Evolutionary conservation across 1,284 basidiomycete genomes (phyloP).

Genomic region (Naganishia sp.): DNA sequence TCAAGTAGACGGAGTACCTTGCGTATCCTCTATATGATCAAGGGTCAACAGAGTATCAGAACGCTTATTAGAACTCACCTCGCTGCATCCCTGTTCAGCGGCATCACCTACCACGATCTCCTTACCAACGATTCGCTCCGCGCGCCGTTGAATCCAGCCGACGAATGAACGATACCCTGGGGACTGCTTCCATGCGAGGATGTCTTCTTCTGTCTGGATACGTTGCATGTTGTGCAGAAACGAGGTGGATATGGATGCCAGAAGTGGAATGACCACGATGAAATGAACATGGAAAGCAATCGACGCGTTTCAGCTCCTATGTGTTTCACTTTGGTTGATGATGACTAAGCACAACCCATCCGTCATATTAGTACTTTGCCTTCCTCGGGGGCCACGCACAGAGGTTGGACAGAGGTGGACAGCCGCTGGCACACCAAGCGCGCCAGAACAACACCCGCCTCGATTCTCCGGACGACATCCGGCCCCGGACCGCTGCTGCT

Average conservation of each 20-base stretch:
- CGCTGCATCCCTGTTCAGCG: constrained; percentile 25
- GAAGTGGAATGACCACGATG: too few species aligned
- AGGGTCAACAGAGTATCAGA: background rate
- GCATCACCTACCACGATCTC: constrained; percentile 39
- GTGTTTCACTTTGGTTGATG: background rate
- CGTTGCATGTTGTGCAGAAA: constrained; percentile 20
- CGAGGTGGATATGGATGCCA: background rate
- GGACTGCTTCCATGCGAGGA: constrained; percentile 67
- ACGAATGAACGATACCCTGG: constrained; percentile 70
- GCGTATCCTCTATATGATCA: constrained; percentile 14
- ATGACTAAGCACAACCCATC: background rate
- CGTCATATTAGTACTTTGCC: too few species aligned
- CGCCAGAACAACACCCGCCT: too few species aligned
- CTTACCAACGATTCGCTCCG: constrained; percentile 69
- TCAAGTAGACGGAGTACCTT: constrained; percentile 2
- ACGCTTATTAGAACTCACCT: constrained; percentile 33
- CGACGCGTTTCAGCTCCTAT: constrained; percentile 3
- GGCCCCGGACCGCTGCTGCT: too few species aligned
- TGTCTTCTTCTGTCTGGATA: constrained; percentile 63
- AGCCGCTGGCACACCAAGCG: too few species aligned
- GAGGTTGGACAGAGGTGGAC: too few species aligned
- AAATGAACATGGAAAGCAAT: background rate
- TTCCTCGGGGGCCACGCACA: too few species aligned
- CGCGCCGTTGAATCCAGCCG: constrained; percentile 70
- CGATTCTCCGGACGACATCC: too few species aligned